Conservation (phyloP, 2,329 filamentous ascomycete genomes). For the Corniculantispora saksenae region DNA sequence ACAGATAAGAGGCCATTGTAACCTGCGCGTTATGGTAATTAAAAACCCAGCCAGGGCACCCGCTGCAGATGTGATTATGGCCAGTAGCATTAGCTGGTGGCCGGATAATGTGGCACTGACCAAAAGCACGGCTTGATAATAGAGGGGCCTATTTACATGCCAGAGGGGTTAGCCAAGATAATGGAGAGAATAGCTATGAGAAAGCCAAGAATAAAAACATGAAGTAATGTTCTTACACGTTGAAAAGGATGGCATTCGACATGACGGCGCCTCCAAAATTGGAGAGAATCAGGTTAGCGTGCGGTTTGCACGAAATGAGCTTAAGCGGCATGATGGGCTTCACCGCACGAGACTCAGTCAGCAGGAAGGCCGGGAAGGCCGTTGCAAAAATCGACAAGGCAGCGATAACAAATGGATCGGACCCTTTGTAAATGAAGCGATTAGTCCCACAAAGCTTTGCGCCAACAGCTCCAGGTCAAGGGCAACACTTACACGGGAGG, state of each 20-base stretch:
- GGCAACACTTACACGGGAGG: constrained; percentile 48
- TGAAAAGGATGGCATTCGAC: constrained; percentile 59
- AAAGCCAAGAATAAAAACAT: not conserved
- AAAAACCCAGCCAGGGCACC: constrained; percentile 63
- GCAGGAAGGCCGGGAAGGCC: constrained; percentile 53
- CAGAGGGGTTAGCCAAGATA: not conserved
- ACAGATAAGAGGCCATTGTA: constrained; percentile 59
- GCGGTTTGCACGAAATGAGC: constrained; percentile 50
- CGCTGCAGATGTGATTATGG: constrained; percentile 53
- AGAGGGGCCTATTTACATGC: constrained; percentile 58
- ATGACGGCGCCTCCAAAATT: constrained; percentile 55
- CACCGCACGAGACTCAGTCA: constrained; percentile 49
- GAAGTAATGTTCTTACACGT: constrained; percentile 45
- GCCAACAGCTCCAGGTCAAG: not conserved
- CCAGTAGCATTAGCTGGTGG: constrained; percentile 66
- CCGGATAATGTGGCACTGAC: constrained; percentile 70
- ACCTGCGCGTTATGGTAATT: constrained; percentile 58
- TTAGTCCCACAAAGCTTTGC: constrained; percentile 4
- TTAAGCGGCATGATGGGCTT: constrained; percentile 62
- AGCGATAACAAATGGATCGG: constrained; percentile 57
- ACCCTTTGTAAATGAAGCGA: constrained; percentile 40
- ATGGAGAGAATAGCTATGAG: not conserved
- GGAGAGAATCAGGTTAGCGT: constrained; percentile 57
- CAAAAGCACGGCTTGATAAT: constrained; percentile 74
- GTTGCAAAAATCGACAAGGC: constrained; percentile 51